phyloP scores from a whole-genome alignment of 257 asterid genomes.

The Eustoma russellianum region DNA sequence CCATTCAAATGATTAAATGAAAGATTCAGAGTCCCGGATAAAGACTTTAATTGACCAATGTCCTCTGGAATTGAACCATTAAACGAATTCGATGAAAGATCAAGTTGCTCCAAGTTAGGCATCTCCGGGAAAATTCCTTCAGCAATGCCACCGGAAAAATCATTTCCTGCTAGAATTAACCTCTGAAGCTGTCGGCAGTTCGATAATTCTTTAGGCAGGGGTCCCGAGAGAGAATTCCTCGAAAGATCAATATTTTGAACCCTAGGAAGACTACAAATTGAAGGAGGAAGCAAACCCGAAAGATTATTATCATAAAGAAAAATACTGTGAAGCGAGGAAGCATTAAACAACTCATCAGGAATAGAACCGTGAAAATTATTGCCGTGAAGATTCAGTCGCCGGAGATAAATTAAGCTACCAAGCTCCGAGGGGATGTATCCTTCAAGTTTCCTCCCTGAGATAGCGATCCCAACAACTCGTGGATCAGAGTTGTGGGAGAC shows the following conservation, averaged over 20 bases:
- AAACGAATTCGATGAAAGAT: slow-evolving; percentile 55
- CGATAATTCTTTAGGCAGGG: slow-evolving; percentile 47
- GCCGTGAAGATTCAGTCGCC: slow-evolving; percentile 81
- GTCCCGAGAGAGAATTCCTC: slow-evolving; percentile 61
- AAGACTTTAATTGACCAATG: slow-evolving; percentile 71
- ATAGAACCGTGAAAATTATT: slow-evolving; percentile 66
- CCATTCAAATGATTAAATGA: slow-evolving; percentile 73
- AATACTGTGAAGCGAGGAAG: slow-evolving; percentile 76
- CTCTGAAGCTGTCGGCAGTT: slow-evolving; percentile 80
- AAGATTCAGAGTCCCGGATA: slow-evolving; percentile 68
- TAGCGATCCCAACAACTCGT: slow-evolving; percentile 67
- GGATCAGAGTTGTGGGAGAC: slow-evolving; percentile 50
- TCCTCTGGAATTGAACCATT: slow-evolving; percentile 75
- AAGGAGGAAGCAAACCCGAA: slow-evolving; percentile 67
- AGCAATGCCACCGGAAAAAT: slow-evolving; percentile 59
- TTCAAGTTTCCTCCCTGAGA: slow-evolving; percentile 55
- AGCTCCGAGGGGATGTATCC: slow-evolving; percentile 95
- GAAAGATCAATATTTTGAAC: slow-evolving; percentile 74
- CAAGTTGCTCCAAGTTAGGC: slow-evolving; percentile 71
- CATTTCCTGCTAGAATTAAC: slow-evolving; percentile 52
- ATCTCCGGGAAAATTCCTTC: slow-evolving; percentile 68
- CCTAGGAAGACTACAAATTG: slow-evolving; percentile 63
- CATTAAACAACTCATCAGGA: slow-evolving; percentile 79
- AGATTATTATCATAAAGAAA: slow-evolving; percentile 73
- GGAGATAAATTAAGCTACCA: slow-evolving; percentile 62